Evolutionary conservation across 805 yeast genomes (phyloP).

Genomic region (Metschnikowia gelsemii): DNA sequence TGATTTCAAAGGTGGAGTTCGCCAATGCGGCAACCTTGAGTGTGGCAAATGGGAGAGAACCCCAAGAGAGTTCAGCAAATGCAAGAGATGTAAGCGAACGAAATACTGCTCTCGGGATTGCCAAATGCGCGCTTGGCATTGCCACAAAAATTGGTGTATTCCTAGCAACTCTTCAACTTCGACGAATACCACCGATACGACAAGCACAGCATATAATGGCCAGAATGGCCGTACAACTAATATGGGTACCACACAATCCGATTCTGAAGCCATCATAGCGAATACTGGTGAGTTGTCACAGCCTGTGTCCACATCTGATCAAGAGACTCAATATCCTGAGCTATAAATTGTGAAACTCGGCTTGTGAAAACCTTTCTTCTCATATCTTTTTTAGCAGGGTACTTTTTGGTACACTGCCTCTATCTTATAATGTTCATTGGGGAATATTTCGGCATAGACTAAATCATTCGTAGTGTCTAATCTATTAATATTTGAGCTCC

Average conservation of each 20-base stretch:
- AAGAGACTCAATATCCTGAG: conserved; percentile 14
- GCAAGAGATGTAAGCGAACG: conserved; percentile 90
- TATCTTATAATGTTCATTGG: conserved; percentile 1
- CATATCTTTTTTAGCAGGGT: neutral
- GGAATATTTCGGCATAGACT: neutral
- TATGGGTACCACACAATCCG: conserved; percentile 18
- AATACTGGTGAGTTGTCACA: conserved; percentile 15
- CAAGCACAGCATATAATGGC: conserved; percentile 12
- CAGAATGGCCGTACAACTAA: conserved; percentile 17
- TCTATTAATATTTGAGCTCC: conserved; percentile 3
- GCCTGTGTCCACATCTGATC: conserved; percentile 15
- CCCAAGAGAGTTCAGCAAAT: conserved; percentile 92
- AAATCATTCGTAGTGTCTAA: neutral
- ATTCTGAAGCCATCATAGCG: conserved; percentile 15
- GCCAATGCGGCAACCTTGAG: conserved; percentile 91
- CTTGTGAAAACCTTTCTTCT: neutral
- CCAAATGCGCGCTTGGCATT: conserved; percentile 88
- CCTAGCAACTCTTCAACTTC: conserved; percentile 41
- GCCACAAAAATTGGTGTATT: conserved; percentile 93
- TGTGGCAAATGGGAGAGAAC: conserved; percentile 93
- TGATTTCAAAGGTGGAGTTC: conserved; percentile 79
- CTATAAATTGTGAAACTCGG: conserved; percentile 3
- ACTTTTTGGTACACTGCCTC: neutral
- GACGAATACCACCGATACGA: conserved; percentile 14
- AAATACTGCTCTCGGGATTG: conserved; percentile 93